Percentiles rank a stretch among this genome's conserved stretches.
Conservation (phyloP, 176 grass and related monocot genomes). For the Saccharum officinarum region DNA sequence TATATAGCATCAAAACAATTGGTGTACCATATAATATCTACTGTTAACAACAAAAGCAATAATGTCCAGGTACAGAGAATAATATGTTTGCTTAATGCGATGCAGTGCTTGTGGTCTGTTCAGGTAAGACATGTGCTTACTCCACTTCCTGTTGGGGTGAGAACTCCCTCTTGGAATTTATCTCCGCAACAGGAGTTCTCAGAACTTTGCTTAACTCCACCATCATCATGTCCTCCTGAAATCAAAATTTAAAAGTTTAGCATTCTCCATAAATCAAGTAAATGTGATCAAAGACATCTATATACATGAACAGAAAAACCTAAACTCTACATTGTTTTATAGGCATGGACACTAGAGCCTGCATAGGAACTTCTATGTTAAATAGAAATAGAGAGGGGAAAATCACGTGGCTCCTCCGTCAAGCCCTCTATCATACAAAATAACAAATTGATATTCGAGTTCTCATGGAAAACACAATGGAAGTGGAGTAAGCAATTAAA, state of each 20-base stretch:
- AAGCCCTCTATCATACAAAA: neutral
- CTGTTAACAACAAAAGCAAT: neutral
- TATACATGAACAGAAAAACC: neutral
- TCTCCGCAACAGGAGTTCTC: conserved; percentile 71
- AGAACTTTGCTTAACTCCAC: conserved; percentile 91
- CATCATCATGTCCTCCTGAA: conserved; percentile 93
- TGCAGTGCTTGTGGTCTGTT: neutral
- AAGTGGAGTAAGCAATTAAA: neutral
- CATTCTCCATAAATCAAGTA: neutral
- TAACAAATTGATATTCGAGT: neutral
- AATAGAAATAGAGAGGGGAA: neutral
- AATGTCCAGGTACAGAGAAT: neutral
- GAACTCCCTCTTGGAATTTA: conserved; percentile 73
- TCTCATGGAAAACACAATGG: neutral
- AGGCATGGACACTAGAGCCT: neutral
- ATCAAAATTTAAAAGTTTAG: conserved; percentile 9
- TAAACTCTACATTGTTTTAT: neutral
- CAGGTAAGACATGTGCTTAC: conserved; percentile 42
- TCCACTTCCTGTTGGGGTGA: conserved; percentile 78
- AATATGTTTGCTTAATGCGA: neutral
- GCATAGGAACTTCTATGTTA: neutral
- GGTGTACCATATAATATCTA: neutral
- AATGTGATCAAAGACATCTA: neutral
- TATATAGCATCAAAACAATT: neutral
- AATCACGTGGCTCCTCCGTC: neutral